Base-by-base conservation (phyloP, 371 early-diverging fungal species). In the Mortierella sp. region DNA sequence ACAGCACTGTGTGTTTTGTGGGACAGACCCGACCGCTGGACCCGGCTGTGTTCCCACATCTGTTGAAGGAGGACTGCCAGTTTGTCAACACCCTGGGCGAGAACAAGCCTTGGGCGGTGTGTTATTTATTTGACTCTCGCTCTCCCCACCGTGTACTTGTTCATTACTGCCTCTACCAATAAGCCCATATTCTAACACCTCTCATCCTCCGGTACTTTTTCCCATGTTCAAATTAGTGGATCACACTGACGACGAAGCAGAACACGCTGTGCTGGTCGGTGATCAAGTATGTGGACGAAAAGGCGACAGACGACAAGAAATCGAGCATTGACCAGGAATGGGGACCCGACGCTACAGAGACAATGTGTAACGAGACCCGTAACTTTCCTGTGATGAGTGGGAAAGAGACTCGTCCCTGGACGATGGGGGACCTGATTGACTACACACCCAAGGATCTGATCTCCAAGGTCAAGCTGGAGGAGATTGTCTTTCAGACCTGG, bases 401-500 rank as follows among this genome's bases (percentile, higher is more conserved):
- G 29, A 55, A 48, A 7, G 24, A 29, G 8, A 11, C 19, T 5
- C 19, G 26, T 0, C 14, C 34, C 10, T 11, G 31, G 45, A 74
- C 65, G 1, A 2, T 74, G 2, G 79, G 75, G 1, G 39, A 45
- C 8, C 37, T 74, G 48, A 74, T 79, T 16, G 75, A 74, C 31
- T 29, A n/a, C 3, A 74, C 74, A 0, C 48, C 63, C n/a, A 66
- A 44, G 41, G 68, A 74, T 0, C 19, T 67, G 34, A 74, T 79
- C 40, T 71, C 67, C 39, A 74, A 74, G 19, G 74, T 71, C 45
- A 74, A 63, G 40, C 29, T 79, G 68, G 72, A 75, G 39, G 75
- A 75, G 34, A 79, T 75, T 61, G 37, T 79, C 34, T 79, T 74
- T 50, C 68, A 79, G n/a, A 79, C 79, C 0, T 79, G 79, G 79